Evolutionary conservation across 140 eudicot species (phyloP).

Genomic region (Ambrosia hybrid): DNA sequence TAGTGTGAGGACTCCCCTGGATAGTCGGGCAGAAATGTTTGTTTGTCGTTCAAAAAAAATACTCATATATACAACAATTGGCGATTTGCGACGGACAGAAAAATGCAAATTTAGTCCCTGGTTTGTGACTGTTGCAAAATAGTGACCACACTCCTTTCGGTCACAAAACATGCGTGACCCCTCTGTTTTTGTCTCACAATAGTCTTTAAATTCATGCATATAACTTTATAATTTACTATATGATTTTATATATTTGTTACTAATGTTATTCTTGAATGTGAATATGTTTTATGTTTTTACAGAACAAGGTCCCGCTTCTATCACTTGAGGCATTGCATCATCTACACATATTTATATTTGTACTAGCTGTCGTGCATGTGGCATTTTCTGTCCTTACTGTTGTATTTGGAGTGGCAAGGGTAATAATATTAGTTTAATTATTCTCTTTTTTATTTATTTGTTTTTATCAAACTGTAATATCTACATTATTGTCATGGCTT

Average conservation of each 20-base stretch:
- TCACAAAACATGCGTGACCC: neutral
- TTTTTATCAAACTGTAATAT: constrained; percentile 4
- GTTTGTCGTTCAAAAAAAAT: no score
- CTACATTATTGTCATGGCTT: neutral
- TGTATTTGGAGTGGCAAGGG: constrained; percentile 68
- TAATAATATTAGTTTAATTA: neutral
- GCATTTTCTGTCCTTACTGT: constrained; percentile 66
- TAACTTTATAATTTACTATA: no score
- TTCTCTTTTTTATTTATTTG: neutral
- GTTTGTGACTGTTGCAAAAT: neutral
- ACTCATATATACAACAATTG: no score
- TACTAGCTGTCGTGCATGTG: constrained; percentile 74
- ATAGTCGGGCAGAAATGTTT: no score
- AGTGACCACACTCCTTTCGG: neutral
- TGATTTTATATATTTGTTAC: no score
- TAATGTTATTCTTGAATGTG: no score
- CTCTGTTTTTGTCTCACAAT: neutral
- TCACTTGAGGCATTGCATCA: constrained; percentile 76
- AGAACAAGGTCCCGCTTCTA: constrained; percentile 65
- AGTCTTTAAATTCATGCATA: neutral
- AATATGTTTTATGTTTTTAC: constrained; percentile 15
- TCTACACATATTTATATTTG: constrained; percentile 83
- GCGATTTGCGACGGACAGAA: no score
- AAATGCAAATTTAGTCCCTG: neutral
- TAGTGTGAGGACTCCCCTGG: no score